These are phyloP conservation scores for Skeletonema marinoi DNA, from an alignment of 108 stramenopile species.

Conservation along the genomic window DNA sequence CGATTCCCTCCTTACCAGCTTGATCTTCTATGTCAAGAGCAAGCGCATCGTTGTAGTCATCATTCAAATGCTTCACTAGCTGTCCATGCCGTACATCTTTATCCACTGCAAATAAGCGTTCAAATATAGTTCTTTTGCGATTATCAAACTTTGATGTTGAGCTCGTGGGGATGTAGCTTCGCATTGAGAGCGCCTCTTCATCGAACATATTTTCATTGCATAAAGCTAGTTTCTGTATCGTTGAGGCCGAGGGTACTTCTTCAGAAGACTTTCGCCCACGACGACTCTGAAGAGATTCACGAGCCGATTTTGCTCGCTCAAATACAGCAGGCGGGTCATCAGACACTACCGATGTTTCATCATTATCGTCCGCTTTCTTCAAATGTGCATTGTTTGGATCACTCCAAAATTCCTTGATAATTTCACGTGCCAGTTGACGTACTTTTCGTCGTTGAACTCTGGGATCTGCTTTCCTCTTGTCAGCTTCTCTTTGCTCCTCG, in stretches of 20 bases:
- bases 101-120: slow-evolving; percentile 83
- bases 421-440: slow-evolving; percentile 65
- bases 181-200: slow-evolving; percentile 76
- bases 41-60: slow-evolving; percentile 54
- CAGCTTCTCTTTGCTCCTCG: slow-evolving; percentile 19
- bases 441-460: slow-evolving; percentile 59
- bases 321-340: slow-evolving; percentile 78
- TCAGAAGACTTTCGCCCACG: slow-evolving; percentile 23
- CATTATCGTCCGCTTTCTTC: slow-evolving; percentile 18
- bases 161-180: slow-evolving; percentile 61
- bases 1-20: slow-evolving; percentile 20
- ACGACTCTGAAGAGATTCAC: slow-evolving; percentile 44
- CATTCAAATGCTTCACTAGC: slow-evolving; percentile 70
- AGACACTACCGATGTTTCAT: slow-evolving; percentile 45
- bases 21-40: slow-evolving; percentile 33
- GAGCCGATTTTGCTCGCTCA: slow-evolving; percentile 65
- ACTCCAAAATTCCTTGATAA: slow-evolving; percentile 61
- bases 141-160: slow-evolving; percentile 66
- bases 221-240: slow-evolving; percentile 57
- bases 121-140: slow-evolving; percentile 68
- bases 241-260: slow-evolving; percentile 11
- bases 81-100: slow-evolving; percentile 74
- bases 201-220: slow-evolving; percentile 56
- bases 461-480: slow-evolving; percentile 34
- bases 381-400: background rate